Evolutionary conservation across 805 yeast species (phyloP), one percentile per base, ranked within the genome.

Genomic region (Candida fluviatilis): DNA sequence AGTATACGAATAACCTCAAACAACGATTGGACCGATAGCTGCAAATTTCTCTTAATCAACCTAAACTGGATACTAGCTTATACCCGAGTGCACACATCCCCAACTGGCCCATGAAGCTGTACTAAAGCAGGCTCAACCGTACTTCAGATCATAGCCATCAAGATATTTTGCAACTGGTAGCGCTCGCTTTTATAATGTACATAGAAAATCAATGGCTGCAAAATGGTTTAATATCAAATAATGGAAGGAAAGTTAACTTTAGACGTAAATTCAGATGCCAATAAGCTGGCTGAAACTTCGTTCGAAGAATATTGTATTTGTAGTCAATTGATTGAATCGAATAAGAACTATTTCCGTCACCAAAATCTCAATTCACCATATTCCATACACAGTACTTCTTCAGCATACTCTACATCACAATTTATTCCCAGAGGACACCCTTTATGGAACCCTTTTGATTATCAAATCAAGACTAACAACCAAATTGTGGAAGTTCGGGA

Each of bases 21-120:
- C 54, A 78, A 78, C 32, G 87, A 84, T 44, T 90, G 98, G 98
- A 87, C 96, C 0, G 76, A 82, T 18, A 91, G 95, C 1, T 89
- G 96, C 61, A 83, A 84, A 50, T 84, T 80, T 52, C 65, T 91
- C 10, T 62, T 90, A 34, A 85, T 93, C 0, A 78, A 91, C 44
- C 42, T 69, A 21, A 88, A 87, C 53, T 91, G 96, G 95, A 71
- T 91, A 5, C 62, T 90, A 39, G 82, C 90, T 3, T 88, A 81
- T 54, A 77, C 87, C 2, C 73, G 82, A 42, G 67, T 52, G 3
- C 62, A 60, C 37, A 55, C 64, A 15, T 26, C 29, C 14, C 7
- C 13, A 26, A 6, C 24, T 21, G 24, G 24, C 8, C n/a, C n/a
- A n/a, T n/a, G n/a, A n/a, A n/a, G n/a, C n/a, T n/a, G n/a, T n/a